Base-by-base conservation (phyloP, 257 asterid species). In the Marsdenia floribunda region DNA sequence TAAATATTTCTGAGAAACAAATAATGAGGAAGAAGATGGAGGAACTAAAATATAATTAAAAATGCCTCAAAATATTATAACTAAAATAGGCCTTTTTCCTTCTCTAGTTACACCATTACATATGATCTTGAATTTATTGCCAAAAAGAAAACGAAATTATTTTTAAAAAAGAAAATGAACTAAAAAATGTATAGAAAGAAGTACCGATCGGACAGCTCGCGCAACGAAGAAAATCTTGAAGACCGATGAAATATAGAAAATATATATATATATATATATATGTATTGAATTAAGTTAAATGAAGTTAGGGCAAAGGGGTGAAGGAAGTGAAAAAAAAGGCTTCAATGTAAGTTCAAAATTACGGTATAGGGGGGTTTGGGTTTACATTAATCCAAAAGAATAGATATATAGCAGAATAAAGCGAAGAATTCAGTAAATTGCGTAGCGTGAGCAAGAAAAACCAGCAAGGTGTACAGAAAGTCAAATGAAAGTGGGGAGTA, bases 131-230 rank as follows among this genome's bases (percentile, higher is more conserved):
- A 21, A 54, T 52, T 52, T 52, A 52, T 16, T 13, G 57, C 57
- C 5, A 55, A 55, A 3, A 54, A 19, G 11, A 54, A 8, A 5
- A 55, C 0, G 4, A 13, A 6, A 16, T 3, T 42, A 50, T 33
- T 53, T 13, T 35, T 15, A 40, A 47, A 75, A 33, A 14, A 0
- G 78, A 54, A 24, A 68, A 50, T 6, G 12, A 24, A 37, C 40
- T 46, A n/a, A 14, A 19, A 19, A 57, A 6, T 13, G 2, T 37
- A 5, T 4, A 37, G 44, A n/a, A 57, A 82, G 58, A 77, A 57
- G 22, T 76, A 84, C 85, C 85, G 77, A 81, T 76, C 80, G 77
- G 82, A 42, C 49, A 74, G 65, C 35, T 57, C 57, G 74, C 5
- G 57, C 61, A 72, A 84, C 67, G 75, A 22, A 18, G 38, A 80